Evolutionary conservation across 305 asterid species (phyloP).

Genomic region (Petunia hybrid): DNA sequence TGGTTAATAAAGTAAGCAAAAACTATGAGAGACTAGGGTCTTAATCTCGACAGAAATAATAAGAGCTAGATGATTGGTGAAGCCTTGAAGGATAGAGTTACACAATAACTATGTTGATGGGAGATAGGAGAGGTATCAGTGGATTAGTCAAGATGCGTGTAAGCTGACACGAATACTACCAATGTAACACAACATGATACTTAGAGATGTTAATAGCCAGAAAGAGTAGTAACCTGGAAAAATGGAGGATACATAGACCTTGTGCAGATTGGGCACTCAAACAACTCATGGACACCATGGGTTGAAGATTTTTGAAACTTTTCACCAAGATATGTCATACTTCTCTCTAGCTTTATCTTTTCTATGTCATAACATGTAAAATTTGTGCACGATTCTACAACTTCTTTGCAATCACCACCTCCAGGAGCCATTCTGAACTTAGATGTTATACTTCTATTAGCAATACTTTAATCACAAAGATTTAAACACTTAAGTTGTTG

Average conservation of each 20-base stretch:
- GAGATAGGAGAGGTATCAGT: neutral
- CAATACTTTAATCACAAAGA: conserved; percentile 30
- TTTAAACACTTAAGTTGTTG: conserved; percentile 28
- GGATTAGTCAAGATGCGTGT: neutral
- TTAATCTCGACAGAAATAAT: too few relatives aligned
- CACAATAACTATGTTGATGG: neutral
- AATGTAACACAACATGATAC: neutral
- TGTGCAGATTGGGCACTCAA: conserved; percentile 73
- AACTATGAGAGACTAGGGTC: too few relatives aligned
- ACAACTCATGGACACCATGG: conserved; percentile 73
- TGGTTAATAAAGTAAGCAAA: too few relatives aligned
- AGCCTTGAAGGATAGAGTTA: neutral
- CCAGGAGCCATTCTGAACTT: conserved; percentile 64
- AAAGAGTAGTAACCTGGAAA: conserved; percentile 67
- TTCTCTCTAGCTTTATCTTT: conserved; percentile 49
- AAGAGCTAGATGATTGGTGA: neutral
- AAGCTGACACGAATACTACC: neutral
- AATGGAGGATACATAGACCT: conserved; percentile 81
- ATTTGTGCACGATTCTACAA: conserved; percentile 54
- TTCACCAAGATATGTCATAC: conserved; percentile 40
- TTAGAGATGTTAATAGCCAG: neutral
- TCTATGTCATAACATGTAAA: conserved; percentile 43
- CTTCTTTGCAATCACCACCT: conserved; percentile 60
- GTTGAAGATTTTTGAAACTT: conserved; percentile 51
- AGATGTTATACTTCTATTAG: conserved; percentile 28